phyloP scores from a whole-genome alignment of 2,329 filamentous ascomycete species.

The Trichoderma koningiopsis region DNA sequence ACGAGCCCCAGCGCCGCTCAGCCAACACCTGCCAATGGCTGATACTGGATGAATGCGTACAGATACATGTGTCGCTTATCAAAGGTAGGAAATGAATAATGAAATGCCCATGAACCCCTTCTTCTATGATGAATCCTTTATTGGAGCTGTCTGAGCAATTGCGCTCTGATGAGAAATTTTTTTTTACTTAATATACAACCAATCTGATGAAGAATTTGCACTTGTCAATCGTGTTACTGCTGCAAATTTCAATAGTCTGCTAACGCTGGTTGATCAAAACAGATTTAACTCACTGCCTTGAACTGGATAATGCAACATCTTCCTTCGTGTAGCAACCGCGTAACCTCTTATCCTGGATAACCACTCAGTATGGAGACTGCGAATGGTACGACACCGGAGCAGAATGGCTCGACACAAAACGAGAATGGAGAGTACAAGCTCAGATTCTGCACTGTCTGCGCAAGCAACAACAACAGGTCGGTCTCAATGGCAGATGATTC shows the following conservation, averaged over 20 bases:
- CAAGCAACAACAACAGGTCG: slow-evolving; percentile 95
- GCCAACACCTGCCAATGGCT: slow-evolving; percentile 5
- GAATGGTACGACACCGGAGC: slow-evolving; percentile 44
- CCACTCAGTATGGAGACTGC: slow-evolving; percentile 44
- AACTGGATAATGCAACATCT: slow-evolving; percentile 32
- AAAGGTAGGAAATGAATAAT: slow-evolving; percentile 31
- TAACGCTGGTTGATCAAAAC: slow-evolving; percentile 17
- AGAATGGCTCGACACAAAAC: slow-evolving; percentile 49
- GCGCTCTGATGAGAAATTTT: slow-evolving; percentile 64
- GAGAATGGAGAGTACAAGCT: slow-evolving; percentile 74
- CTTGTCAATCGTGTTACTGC: not conserved
- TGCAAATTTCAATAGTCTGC: not conserved
- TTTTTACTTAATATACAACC: slow-evolving; percentile 57
- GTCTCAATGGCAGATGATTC: slow-evolving; percentile 31
- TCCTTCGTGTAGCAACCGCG: slow-evolving; percentile 1
- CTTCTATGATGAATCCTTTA: slow-evolving; percentile 56
- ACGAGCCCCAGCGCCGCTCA: not conserved
- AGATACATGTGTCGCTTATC: not conserved
- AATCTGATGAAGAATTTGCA: slow-evolving; percentile 39
- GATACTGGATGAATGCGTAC: not conserved
- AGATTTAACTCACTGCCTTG: slow-evolving; percentile 3
- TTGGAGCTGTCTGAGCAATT: slow-evolving; percentile 76
- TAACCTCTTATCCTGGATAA: slow-evolving; percentile 25
- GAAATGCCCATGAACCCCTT: not conserved
- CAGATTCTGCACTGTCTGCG: slow-evolving; percentile 98